Evolutionary conservation across 352 stramenopile genomes (phyloP).

Genomic region (Blastocystis sp.): DNA sequence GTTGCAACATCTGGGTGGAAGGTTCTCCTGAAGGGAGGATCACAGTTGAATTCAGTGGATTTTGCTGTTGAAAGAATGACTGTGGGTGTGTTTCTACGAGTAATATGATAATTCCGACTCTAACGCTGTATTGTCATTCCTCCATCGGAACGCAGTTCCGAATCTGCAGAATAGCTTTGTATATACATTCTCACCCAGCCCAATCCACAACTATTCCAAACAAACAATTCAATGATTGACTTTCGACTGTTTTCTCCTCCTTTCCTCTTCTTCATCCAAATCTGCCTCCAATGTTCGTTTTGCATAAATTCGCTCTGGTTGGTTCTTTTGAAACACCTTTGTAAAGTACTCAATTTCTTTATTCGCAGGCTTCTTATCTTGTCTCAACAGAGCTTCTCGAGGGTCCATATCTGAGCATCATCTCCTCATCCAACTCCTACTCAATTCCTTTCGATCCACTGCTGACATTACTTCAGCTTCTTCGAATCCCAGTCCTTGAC

Average conservation of each 20-base stretch:
- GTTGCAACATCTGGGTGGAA: neutral
- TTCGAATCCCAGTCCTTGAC: neutral
- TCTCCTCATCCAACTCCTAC: neutral
- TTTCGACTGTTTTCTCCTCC: neutral
- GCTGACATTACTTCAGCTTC: neutral
- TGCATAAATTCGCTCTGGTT: conserved; percentile 25
- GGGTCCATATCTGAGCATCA: conserved; percentile 25
- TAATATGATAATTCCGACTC: neutral
- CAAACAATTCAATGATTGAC: neutral
- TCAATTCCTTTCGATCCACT: neutral
- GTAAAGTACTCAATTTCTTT: conserved; percentile 52
- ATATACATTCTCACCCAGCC: neutral
- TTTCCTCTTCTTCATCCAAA: conserved; percentile 44
- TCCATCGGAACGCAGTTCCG: neutral
- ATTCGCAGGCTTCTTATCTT: neutral
- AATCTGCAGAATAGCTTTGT: neutral
- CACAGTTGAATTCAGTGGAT: neutral
- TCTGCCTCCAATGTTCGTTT: conserved; percentile 53
- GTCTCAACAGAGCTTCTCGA: conserved; percentile 36
- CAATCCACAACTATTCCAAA: neutral
- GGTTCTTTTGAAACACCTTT: conserved; percentile 56
- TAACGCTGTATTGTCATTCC: neutral
- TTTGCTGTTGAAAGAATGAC: neutral
- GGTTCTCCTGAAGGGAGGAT: neutral
- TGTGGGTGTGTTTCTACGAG: neutral